phyloP scores from a whole-genome alignment of 2,329 filamentous ascomycete species.

The Ophiostoma ulmi region DNA sequence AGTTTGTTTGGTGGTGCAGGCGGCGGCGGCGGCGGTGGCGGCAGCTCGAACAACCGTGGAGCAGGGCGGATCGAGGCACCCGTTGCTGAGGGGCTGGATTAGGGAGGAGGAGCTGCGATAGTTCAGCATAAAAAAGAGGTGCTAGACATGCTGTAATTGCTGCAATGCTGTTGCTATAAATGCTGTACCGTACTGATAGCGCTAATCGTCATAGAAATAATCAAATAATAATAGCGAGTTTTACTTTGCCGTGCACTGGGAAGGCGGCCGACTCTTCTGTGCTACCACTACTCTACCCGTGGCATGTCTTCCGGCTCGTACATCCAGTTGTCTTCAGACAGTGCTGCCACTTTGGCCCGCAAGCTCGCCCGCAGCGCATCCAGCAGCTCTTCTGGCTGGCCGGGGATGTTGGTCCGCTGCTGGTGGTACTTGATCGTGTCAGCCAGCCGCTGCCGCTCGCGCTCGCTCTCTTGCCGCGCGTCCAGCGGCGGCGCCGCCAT shows the following conservation, averaged over 20 bases:
- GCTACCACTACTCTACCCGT: slow-evolving; percentile 31
- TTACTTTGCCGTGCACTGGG: not conserved
- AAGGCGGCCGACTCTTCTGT: not conserved
- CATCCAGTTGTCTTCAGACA: slow-evolving; percentile 88
- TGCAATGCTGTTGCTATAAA: not conserved
- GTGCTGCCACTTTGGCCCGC: slow-evolving; percentile 63
- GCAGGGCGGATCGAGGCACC: slow-evolving; percentile 46
- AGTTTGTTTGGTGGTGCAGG: slow-evolving; percentile 76
- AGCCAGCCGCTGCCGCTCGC: slow-evolving; percentile 56
- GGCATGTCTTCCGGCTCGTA: slow-evolving; percentile 64
- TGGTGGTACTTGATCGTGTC: slow-evolving; percentile 59
- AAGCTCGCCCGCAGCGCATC: slow-evolving; percentile 66
- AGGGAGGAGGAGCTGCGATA: not conserved
- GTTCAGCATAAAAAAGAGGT: not conserved
- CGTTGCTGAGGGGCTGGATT: slow-evolving; percentile 57
- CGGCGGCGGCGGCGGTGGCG: slow-evolving; percentile 45
- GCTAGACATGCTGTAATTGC: not conserved
- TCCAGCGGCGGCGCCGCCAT: slow-evolving; percentile 40
- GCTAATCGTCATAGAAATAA: not conserved
- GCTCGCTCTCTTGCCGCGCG: slow-evolving; percentile 53
- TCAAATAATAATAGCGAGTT: not conserved
- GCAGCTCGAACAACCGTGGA: slow-evolving; percentile 37
- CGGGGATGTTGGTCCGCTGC: slow-evolving; percentile 50
- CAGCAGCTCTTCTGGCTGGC: slow-evolving; percentile 67
- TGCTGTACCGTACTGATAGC: not conserved